A percentile compares a stretch with the other conserved stretches of the same genome.
Evolutionary conservation across 2,329 filamentous ascomycete genomes (phyloP).

Genomic region (Fusarium zealandicum): DNA sequence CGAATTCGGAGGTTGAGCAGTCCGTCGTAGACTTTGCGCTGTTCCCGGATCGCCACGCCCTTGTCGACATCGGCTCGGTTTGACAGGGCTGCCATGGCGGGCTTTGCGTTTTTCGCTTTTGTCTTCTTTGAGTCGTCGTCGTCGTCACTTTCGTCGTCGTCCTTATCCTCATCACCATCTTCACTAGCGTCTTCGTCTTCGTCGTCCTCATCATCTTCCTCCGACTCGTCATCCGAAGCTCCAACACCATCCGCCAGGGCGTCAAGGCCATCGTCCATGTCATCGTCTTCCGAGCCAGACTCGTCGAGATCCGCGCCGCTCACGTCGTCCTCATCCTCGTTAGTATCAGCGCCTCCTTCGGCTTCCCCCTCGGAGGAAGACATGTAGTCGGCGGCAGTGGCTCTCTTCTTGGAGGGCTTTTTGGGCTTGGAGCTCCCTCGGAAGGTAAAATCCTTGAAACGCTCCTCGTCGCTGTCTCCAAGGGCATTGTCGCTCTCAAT

Average conservation of each 20-base stretch:
- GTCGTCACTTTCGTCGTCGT: constrained; percentile 49
- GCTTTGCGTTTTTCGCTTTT: constrained; percentile 44
- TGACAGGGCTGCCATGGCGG: constrained; percentile 42
- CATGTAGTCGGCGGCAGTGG: constrained; percentile 66
- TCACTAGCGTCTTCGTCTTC: constrained; percentile 48
- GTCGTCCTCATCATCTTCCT: constrained; percentile 46
- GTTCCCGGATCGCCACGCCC: constrained; percentile 83
- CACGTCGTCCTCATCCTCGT: constrained; percentile 46
- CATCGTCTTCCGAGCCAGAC: constrained; percentile 47
- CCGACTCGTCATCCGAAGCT: constrained; percentile 45
- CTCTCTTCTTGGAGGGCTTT: constrained; percentile 49
- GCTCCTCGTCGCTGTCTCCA: constrained; percentile 83
- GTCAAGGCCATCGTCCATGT: constrained; percentile 50
- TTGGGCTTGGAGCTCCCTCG: constrained; percentile 63
- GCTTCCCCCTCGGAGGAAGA: constrained; percentile 53
- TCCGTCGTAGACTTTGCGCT: constrained; percentile 85
- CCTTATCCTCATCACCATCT: constrained; percentile 46
- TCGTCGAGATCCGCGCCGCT: constrained; percentile 49
- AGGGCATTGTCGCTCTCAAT: constrained; percentile 75
- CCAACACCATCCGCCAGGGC: constrained; percentile 44
- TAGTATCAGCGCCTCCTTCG: constrained; percentile 44
- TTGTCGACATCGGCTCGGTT: constrained; percentile 73
- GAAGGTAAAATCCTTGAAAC: constrained; percentile 76
- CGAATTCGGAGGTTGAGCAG: constrained; percentile 91
- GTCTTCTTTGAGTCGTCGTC: constrained; percentile 44